These are phyloP conservation scores for Verticillium klebahnii DNA, from an alignment of 2,329 filamentous ascomycete genomes.

Conservation along the genomic window DNA sequence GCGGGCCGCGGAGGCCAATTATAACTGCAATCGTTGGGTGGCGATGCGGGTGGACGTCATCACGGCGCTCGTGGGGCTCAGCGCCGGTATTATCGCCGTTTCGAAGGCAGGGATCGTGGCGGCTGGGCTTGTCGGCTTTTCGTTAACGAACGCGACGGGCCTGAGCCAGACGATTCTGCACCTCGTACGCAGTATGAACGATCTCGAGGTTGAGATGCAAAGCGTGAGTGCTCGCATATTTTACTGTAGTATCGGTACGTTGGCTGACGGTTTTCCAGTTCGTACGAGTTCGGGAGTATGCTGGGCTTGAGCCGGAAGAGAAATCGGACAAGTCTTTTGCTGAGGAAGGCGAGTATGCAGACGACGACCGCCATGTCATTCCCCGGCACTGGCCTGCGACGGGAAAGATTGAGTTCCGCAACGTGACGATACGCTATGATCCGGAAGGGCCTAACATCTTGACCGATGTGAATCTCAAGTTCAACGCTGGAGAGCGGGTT, in stretches of 20 bases:
- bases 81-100: constrained; percentile 48
- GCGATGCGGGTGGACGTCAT: constrained; percentile 49
- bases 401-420: constrained; percentile 45
- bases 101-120: constrained; percentile 39
- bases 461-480: constrained; percentile 43
- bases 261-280: constrained; percentile 26
- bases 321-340: constrained; percentile 34
- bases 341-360: constrained; percentile 33
- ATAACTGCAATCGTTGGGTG: constrained; percentile 55
- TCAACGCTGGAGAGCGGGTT: constrained; percentile 66
- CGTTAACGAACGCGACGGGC: constrained; percentile 50
- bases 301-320: constrained; percentile 39
- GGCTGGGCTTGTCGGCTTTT: constrained; percentile 52
- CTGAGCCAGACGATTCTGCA: constrained; percentile 46
- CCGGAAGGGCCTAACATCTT: constrained; percentile 42
- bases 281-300: constrained; percentile 45
- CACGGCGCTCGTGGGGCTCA: constrained; percentile 45
- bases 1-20: constrained; percentile 42
- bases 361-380: constrained; percentile 30
- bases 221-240: constrained; percentile 34
- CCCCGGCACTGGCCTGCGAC: constrained; percentile 39
- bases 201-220: constrained; percentile 53
- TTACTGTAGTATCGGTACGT: not conserved
- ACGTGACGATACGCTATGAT: constrained; percentile 45
- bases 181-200: constrained; percentile 50